Evolutionary conservation across 2,329 filamentous ascomycete species (phyloP).

Genomic region (Ascochyta pisi): DNA sequence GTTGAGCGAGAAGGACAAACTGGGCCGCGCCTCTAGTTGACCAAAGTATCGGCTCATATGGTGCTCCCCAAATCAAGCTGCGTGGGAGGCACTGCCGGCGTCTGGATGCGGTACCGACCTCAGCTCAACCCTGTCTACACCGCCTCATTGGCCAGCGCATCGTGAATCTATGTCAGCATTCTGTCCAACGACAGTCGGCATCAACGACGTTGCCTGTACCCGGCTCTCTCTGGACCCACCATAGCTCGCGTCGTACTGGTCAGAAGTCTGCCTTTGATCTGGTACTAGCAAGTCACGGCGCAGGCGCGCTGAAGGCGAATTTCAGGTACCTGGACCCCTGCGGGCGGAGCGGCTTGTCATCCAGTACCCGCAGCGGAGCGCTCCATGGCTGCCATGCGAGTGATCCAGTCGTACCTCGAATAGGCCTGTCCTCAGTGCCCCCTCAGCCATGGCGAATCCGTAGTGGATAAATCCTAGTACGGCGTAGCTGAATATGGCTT

Average conservation of each 20-base stretch:
- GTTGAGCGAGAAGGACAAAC: slow-evolving; percentile 17
- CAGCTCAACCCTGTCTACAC: slow-evolving; percentile 27
- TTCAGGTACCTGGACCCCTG: slow-evolving; percentile 34
- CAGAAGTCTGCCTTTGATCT: slow-evolving; percentile 22
- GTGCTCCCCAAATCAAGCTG: slow-evolving; percentile 36
- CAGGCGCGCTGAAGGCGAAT: slow-evolving; percentile 25
- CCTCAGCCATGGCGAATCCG: slow-evolving; percentile 32
- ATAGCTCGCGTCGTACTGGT: slow-evolving; percentile 26
- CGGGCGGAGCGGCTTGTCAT: slow-evolving; percentile 33
- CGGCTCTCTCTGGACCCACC: slow-evolving; percentile 31
- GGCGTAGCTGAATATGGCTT: slow-evolving; percentile 33
- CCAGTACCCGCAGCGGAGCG: slow-evolving; percentile 37
- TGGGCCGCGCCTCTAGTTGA: slow-evolving; percentile 24
- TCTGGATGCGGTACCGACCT: slow-evolving; percentile 23
- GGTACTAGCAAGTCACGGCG: slow-evolving; percentile 38
- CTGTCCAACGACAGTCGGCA: slow-evolving; percentile 39
- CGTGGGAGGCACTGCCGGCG: slow-evolving; percentile 25
- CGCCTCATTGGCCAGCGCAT: slow-evolving; percentile 32
- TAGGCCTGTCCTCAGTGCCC: slow-evolving; percentile 24
- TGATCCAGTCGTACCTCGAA: slow-evolving; percentile 36
- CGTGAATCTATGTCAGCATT: slow-evolving; percentile 20
- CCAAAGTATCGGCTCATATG: slow-evolving; percentile 33
- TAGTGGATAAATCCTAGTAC: slow-evolving; percentile 12
- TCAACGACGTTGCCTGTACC: slow-evolving; percentile 29
- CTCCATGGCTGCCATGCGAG: slow-evolving; percentile 29